Percentiles rank a stretch among this genome's conserved stretches.
Conservation (phyloP, 345 rosid species). For the Populus nigra region DNA sequence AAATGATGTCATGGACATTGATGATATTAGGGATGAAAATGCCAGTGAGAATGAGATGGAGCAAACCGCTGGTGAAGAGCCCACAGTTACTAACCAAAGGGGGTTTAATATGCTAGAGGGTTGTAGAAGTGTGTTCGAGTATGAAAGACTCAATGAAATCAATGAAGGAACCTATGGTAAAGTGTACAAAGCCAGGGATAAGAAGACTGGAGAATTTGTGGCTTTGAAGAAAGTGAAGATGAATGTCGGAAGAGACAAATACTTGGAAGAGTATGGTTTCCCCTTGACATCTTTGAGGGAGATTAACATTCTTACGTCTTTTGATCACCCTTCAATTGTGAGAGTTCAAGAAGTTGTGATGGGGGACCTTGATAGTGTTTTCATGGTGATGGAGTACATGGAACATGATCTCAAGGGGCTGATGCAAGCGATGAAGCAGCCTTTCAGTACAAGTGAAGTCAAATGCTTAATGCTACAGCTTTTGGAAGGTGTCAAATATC, state of each 20-base stretch:
- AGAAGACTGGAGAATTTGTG: slow-evolving; percentile 59
- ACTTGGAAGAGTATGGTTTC: slow-evolving; percentile 54
- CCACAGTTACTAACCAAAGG: slow-evolving; percentile 21
- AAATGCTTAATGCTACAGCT: slow-evolving; percentile 86
- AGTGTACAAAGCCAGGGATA: slow-evolving; percentile 77
- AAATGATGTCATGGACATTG: slow-evolving; percentile 29
- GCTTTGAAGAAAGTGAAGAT: slow-evolving; percentile 78
- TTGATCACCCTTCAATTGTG: slow-evolving; percentile 71
- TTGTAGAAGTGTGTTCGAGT: slow-evolving; percentile 65
- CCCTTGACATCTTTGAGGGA: slow-evolving; percentile 84
- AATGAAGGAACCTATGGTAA: slow-evolving; percentile 87
- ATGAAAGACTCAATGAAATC: slow-evolving; percentile 70
- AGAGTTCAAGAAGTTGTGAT: slow-evolving; percentile 80
- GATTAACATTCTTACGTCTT: slow-evolving; percentile 71
- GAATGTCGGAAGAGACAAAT: slow-evolving; percentile 12
- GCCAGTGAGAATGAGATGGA: slow-evolving; percentile 18
- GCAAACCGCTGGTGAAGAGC: slow-evolving; percentile 29
- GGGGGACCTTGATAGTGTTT: slow-evolving; percentile 59
- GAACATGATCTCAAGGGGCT: slow-evolving; percentile 77
- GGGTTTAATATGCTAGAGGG: slow-evolving; percentile 55
- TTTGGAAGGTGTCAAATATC: slow-evolving; percentile 75
- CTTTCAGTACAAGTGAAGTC: slow-evolving; percentile 84
- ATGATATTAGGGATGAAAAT: slow-evolving; percentile 21
- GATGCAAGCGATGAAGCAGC: slow-evolving; percentile 64
- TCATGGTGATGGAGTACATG: slow-evolving; percentile 91